Evolutionary conservation across 1,139 yeast species (phyloP).

Genomic region (Nakaseomyces nivariensis): DNA sequence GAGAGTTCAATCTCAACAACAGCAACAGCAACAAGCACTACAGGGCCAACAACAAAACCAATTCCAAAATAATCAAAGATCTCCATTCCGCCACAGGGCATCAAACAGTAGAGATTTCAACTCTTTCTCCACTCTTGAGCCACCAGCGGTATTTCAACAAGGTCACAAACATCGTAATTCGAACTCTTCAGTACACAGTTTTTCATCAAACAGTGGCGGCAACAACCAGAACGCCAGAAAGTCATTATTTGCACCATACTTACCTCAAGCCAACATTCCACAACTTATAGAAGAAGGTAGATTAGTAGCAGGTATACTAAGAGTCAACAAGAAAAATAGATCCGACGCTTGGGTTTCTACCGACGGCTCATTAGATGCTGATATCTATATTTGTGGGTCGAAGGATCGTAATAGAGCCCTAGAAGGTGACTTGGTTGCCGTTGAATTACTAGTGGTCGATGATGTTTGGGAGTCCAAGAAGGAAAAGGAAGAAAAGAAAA

Average conservation of each 20-base stretch:
- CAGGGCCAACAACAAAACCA: conserved; percentile 8
- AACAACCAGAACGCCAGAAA: conserved; percentile 40
- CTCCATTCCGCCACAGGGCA: conserved; percentile 24
- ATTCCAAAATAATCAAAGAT: conserved; percentile 17
- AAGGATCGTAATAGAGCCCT: conserved; percentile 95
- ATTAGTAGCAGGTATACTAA: conserved; percentile 79
- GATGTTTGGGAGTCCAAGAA: conserved; percentile 96
- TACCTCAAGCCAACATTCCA: conserved; percentile 89
- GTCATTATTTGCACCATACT: conserved; percentile 88
- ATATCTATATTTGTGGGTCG: conserved; percentile 96
- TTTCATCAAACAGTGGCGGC: conserved; percentile 31
- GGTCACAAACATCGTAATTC: conserved; percentile 74
- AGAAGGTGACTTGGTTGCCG: conserved; percentile 94
- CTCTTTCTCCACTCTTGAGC: conserved; percentile 35
- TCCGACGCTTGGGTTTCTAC: conserved; percentile 97
- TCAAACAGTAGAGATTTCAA: conserved; percentile 28
- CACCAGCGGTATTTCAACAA: conserved; percentile 55
- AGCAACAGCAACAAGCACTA: conserved; percentile 12
- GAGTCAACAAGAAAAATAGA: conserved; percentile 92
- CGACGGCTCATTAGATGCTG: conserved; percentile 91
- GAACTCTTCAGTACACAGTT: conserved; percentile 35
- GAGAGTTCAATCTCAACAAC: conserved; percentile 37
- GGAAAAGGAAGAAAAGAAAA: conserved; percentile 93
- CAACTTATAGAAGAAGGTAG: conserved; percentile 83
- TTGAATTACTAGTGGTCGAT: conserved; percentile 85